phyloP scores from a whole-genome alignment of 805 yeast species.

The Lipomyces kockii region DNA sequence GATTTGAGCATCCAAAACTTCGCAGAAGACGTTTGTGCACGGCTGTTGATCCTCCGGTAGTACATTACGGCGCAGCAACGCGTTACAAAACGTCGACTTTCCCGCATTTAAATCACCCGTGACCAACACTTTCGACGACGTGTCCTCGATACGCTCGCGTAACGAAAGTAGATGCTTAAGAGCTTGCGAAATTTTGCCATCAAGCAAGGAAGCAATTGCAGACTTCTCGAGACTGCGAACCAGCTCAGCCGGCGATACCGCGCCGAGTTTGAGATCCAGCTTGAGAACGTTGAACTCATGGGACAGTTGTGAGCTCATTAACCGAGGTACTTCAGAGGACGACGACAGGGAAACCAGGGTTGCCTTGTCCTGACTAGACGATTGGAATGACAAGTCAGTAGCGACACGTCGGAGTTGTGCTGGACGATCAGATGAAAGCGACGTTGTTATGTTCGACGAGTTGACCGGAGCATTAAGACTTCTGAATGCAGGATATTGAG shows the following conservation, averaged over 20 bases:
- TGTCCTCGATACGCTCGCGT: constrained; percentile 84
- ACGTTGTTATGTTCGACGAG: neutral
- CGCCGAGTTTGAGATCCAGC: constrained; percentile 63
- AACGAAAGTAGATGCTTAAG: constrained; percentile 70
- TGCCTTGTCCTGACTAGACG: constrained; percentile 7
- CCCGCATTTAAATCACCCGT: constrained; percentile 98
- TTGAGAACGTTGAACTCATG: constrained; percentile 61
- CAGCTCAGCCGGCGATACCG: constrained; percentile 48
- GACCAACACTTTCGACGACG: constrained; percentile 88
- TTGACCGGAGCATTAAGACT: constrained; percentile 8
- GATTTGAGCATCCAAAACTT: constrained; percentile 81
- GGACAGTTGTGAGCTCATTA: constrained; percentile 25
- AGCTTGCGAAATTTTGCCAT: constrained; percentile 67
- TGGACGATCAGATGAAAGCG: constrained; percentile 9
- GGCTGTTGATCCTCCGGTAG: constrained; percentile 98
- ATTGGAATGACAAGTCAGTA: constrained; percentile 23
- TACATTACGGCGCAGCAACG: constrained; percentile 72
- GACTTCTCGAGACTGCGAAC: constrained; percentile 65
- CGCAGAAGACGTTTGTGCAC: constrained; percentile 94
- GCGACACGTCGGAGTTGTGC: constrained; percentile 20
- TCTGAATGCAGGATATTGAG: constrained; percentile 42
- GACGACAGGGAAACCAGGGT: neutral
- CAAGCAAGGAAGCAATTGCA: constrained; percentile 70
- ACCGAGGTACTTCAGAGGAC: constrained; percentile 23
- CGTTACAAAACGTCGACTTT: constrained; percentile 93